Evolutionary conservation across 2,329 filamentous ascomycete genomes (phyloP).

Genomic region (Penicillium sp.): DNA sequence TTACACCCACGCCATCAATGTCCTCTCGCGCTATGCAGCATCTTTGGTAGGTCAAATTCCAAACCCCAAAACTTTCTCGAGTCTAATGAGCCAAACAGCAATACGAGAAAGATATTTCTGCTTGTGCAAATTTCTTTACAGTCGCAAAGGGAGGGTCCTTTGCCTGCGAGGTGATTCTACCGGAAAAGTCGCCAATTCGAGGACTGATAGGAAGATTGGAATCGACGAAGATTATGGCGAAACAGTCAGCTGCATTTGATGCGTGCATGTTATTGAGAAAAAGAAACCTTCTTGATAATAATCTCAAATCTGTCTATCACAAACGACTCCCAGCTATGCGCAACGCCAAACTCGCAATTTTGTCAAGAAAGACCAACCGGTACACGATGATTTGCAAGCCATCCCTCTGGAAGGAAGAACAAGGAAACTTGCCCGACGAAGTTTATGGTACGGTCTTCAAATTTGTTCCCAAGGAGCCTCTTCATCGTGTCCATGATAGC

Average conservation of each 20-base stretch:
- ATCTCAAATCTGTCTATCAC: slow-evolving; percentile 70
- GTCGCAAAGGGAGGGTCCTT: slow-evolving; percentile 59
- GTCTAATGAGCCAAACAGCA: slow-evolving; percentile 29
- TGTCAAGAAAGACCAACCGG: slow-evolving; percentile 67
- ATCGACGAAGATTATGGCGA: slow-evolving; percentile 72
- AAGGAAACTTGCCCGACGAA: slow-evolving; percentile 47
- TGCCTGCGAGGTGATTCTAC: slow-evolving; percentile 75
- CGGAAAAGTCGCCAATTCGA: slow-evolving; percentile 69
- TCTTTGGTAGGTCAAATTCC: slow-evolving; percentile 52
- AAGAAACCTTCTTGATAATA: slow-evolving; percentile 66
- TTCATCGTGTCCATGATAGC: slow-evolving; percentile 61
- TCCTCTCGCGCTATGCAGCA: slow-evolving; percentile 72
- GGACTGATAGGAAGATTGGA: slow-evolving; percentile 64
- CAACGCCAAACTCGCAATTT: slow-evolving; percentile 84
- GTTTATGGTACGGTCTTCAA: slow-evolving; percentile 65
- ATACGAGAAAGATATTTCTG: slow-evolving; percentile 48
- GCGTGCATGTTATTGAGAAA: slow-evolving; percentile 70
- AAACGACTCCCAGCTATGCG: slow-evolving; percentile 75
- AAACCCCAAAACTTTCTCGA: background rate
- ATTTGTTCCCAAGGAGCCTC: slow-evolving; percentile 55
- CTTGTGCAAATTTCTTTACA: slow-evolving; percentile 62
- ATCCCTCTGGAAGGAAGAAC: slow-evolving; percentile 61
- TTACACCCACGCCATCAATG: slow-evolving; percentile 68
- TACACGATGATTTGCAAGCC: slow-evolving; percentile 83
- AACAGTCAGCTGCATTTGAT: slow-evolving; percentile 85